These are phyloP conservation scores for Candida nitratophila DNA, from an alignment of 805 yeast species.

Conservation along the genomic window DNA sequence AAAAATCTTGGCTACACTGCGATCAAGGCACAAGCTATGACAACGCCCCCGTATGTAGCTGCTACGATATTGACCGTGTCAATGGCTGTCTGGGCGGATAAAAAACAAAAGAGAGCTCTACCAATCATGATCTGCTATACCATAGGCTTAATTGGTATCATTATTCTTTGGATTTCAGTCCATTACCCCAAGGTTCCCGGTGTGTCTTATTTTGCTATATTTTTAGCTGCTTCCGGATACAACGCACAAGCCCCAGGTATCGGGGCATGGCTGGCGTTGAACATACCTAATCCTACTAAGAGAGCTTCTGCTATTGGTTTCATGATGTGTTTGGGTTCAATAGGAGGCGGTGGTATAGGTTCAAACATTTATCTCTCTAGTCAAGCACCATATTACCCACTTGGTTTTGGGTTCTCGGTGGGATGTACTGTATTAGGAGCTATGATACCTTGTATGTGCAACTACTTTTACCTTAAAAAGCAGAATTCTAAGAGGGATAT, in stretches of 20 bases:
- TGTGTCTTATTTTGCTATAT: slow-evolving; percentile 33
- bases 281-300: slow-evolving; percentile 26
- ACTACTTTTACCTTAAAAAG: slow-evolving; percentile 6
- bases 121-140: slow-evolving; percentile 32
- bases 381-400: slow-evolving; percentile 12
- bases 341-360: slow-evolving; percentile 18
- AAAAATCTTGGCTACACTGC: slow-evolving; percentile 35
- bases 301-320: slow-evolving; percentile 37
- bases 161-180: slow-evolving; percentile 30
- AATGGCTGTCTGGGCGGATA: slow-evolving; percentile 26
- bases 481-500: slow-evolving; percentile 1
- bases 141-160: slow-evolving; percentile 29
- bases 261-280: slow-evolving; percentile 13
- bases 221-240: slow-evolving; percentile 35
- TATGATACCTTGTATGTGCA: slow-evolving; percentile 12
- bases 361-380: slow-evolving; percentile 10
- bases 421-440: slow-evolving; percentile 13
- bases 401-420: slow-evolving; percentile 13
- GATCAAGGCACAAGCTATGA: slow-evolving; percentile 34
- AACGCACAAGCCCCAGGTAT: slow-evolving; percentile 15
- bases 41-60: slow-evolving; percentile 35
- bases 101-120: slow-evolving; percentile 23
- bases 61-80: slow-evolving; percentile 18
- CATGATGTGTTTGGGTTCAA: slow-evolving; percentile 32
- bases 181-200: slow-evolving; percentile 36